phyloP scores from a whole-genome alignment of 1,284 basidiomycete genomes.

The Ganoderma lucidum region DNA sequence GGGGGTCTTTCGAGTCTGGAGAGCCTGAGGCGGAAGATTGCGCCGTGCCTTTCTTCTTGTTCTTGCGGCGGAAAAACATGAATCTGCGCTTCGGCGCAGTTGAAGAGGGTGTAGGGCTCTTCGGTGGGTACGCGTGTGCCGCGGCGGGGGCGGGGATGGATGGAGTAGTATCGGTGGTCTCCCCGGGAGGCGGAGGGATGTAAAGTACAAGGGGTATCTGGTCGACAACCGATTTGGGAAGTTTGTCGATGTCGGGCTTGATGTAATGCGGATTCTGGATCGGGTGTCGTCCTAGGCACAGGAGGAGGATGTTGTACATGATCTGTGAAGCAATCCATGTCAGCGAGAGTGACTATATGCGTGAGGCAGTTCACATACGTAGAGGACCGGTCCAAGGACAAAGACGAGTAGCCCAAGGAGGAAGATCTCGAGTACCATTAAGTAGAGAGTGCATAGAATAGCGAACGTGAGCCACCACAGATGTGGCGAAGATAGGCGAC shows the following conservation, averaged over 20 bases:
- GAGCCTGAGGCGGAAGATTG: not conserved
- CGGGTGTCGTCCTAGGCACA: conserved; percentile 80
- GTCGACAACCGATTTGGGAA: conserved; percentile 73
- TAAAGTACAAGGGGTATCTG: conserved; percentile 83
- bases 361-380: conserved; percentile 56
- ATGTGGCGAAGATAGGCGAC: conserved; percentile 74
- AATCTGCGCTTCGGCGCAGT: conserved; percentile 52
- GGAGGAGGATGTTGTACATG: conserved; percentile 76
- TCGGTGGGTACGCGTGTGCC: conserved; percentile 67
- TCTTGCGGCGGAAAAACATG: conserved; percentile 53
- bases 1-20: not conserved
- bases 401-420: conserved; percentile 77
- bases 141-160: conserved; percentile 52
- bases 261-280: conserved; percentile 74
- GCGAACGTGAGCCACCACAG: conserved; percentile 86
- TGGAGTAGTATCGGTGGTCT: conserved; percentile 38
- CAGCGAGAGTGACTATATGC: conserved; percentile 15
- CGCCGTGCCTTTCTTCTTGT: not conserved
- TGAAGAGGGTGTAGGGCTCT: conserved; percentile 36
- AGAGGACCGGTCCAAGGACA: conserved; percentile 77
- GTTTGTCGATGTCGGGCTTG: conserved; percentile 78
- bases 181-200: conserved; percentile 78
- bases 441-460: conserved; percentile 80
- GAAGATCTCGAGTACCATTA: conserved; percentile 77
- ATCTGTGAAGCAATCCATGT: conserved; percentile 53